Evolutionary conservation across 148 eudicot genomes (phyloP).

Genomic region (Spergularia marina): DNA sequence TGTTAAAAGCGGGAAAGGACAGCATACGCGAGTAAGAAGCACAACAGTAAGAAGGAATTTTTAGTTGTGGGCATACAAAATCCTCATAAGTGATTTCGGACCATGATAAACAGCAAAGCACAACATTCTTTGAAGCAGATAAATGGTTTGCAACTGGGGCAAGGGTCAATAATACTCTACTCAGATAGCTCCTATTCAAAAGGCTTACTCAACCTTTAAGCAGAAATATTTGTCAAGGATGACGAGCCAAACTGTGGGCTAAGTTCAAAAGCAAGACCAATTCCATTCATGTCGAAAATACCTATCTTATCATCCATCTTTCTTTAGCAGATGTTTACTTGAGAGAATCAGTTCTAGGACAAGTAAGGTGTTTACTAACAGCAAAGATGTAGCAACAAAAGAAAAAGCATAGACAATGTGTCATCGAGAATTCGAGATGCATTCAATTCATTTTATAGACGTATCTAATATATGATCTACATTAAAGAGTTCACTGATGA

Average conservation of each 20-base stretch:
- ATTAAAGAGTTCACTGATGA: background rate
- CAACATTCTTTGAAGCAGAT: background rate
- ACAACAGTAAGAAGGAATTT: too few species aligned
- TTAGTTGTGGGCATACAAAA: background rate
- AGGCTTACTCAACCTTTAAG: background rate
- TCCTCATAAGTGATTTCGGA: too few species aligned
- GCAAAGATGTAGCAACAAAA: background rate
- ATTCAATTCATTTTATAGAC: background rate
- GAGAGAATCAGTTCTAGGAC: background rate
- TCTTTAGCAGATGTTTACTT: background rate
- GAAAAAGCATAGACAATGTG: background rate
- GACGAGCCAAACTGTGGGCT: background rate
- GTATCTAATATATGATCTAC: background rate
- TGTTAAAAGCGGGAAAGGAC: too few species aligned
- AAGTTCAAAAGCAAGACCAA: constrained; percentile 1
- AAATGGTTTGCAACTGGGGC: background rate
- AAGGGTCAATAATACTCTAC: too few species aligned
- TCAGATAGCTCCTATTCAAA: background rate
- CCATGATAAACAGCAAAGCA: background rate
- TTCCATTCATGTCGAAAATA: background rate
- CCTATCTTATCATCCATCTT: background rate
- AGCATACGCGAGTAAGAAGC: too few species aligned
- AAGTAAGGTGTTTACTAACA: background rate
- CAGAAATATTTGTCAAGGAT: background rate
- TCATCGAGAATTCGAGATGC: background rate